Evolutionary conservation across 2,329 filamentous ascomycete species (phyloP).

Genomic region (Zymoseptoria pseudotritici): DNA sequence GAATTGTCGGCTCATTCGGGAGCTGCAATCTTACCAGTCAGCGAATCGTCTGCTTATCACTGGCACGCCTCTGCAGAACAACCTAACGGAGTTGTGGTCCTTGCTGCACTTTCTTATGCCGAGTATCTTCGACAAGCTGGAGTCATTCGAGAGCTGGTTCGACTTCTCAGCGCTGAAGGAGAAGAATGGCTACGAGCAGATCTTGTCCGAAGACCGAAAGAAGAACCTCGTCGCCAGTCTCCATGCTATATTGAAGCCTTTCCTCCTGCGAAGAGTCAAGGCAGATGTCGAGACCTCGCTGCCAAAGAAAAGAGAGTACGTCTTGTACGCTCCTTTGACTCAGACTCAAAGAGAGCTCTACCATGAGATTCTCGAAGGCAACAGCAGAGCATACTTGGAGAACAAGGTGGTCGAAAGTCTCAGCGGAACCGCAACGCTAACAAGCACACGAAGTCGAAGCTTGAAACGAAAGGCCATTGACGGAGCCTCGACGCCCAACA

Average conservation of each 20-base stretch:
- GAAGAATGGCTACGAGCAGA: conserved; percentile 67
- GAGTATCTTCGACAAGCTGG: conserved; percentile 85
- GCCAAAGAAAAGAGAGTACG: conserved; percentile 95
- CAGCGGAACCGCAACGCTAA: conserved; percentile 46
- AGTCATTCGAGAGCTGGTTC: conserved; percentile 92
- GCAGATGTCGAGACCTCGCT: conserved; percentile 84
- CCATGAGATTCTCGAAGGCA: conserved; percentile 58
- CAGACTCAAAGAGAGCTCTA: conserved; percentile 88
- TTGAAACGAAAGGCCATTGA: conserved; percentile 51
- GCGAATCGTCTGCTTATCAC: conserved; percentile 89
- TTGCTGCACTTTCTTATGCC: conserved; percentile 88
- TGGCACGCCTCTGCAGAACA: conserved; percentile 91
- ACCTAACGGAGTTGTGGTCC: conserved; percentile 90
- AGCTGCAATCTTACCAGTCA: conserved; percentile 80
- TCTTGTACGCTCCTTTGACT: conserved; percentile 87
- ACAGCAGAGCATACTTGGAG: conserved; percentile 55
- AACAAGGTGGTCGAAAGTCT: conserved; percentile 65
- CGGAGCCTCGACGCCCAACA: conserved; percentile 47
- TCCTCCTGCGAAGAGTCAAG: conserved; percentile 81
- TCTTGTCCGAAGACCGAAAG: conserved; percentile 70
- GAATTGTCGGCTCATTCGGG: conserved; percentile 83
- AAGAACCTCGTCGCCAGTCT: conserved; percentile 77
- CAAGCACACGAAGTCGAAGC: conserved; percentile 38
- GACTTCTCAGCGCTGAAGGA: conserved; percentile 91
- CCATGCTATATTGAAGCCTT: conserved; percentile 85